Evolutionary conservation across 148 eudicot species (phyloP), one percentile per base, ranked within the genome.

Genomic region (Rheum nobile): DNA sequence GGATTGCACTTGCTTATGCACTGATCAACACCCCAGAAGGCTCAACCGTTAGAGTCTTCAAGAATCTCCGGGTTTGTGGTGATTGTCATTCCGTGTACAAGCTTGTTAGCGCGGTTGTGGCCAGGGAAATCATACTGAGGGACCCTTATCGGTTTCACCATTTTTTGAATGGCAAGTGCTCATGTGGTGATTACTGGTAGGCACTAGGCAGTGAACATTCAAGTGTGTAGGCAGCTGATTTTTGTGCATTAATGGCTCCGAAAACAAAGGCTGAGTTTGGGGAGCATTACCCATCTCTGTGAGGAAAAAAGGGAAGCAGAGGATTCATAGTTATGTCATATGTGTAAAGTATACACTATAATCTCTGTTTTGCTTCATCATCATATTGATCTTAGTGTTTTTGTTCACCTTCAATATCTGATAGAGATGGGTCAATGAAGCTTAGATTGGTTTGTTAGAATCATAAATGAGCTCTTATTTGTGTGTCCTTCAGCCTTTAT

Each of bases 111-210:
- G 76, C 74, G 28, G 74, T 82, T 72, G 82, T 84, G 11, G 48
- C 34, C 8, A 77, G 87, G 76, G 86, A 87, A 68, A 83, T 91
- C 43, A 57, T 87, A 54, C 63, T 87, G 61, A 80, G 89, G 74
- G 96, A 91, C 75, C 89, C 89, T 6, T 87, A 81, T 37, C 73
- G 93, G 68, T 87, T 87, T 84, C 93, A 89, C 75, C 93, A 88
- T 75, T 88, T 91, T 77, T 76, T 76, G 0, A 57, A 38, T 47
- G 96, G 96, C 12, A 82, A 82, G 65, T 88, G 96, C 76, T 88
- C 93, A 38, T 91, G 93, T 74, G 82, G 85, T 73, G 96, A 91
- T 80, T 91, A 80, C 76, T 88, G 91, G 93, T 91, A 87, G 67
- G 22, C 55, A 48, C 54, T 47, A n/a, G n/a, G n/a, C n/a, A n/a